These are phyloP conservation scores for Rosellinia necatrix DNA, from an alignment of 2,329 filamentous ascomycete genomes.

Conservation along the genomic window DNA sequence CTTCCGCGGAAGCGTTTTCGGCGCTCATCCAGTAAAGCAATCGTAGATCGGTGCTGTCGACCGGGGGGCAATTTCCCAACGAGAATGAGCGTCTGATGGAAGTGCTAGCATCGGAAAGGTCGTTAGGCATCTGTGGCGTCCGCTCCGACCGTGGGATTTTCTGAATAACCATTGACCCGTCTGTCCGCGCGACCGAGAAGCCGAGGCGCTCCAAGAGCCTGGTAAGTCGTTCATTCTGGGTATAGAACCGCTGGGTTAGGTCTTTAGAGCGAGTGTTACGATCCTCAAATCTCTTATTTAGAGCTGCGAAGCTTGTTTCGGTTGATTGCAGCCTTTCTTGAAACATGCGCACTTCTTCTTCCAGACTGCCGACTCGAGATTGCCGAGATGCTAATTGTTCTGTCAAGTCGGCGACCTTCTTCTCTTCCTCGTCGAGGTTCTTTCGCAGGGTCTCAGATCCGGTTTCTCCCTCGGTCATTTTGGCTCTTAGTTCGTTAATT, in stretches of 20 bases:
- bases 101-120: slow-evolving; percentile 60
- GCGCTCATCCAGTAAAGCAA: slow-evolving; percentile 83
- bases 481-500: slow-evolving; percentile 68
- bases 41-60: slow-evolving; percentile 69
- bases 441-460: slow-evolving; percentile 79
- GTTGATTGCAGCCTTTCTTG: slow-evolving; percentile 66
- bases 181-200: slow-evolving; percentile 77
- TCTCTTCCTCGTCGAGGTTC: slow-evolving; percentile 76
- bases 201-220: slow-evolving; percentile 85
- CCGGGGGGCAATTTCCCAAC: slow-evolving; percentile 57
- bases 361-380: slow-evolving; percentile 74
- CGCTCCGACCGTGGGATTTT: slow-evolving; percentile 68
- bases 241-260: slow-evolving; percentile 79
- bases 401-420: slow-evolving; percentile 67
- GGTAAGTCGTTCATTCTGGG: slow-evolving; percentile 81
- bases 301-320: slow-evolving; percentile 55
- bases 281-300: slow-evolving; percentile 66
- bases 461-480: slow-evolving; percentile 81
- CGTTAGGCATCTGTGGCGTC: slow-evolving; percentile 59
- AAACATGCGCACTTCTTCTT: slow-evolving; percentile 73
- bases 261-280: slow-evolving; percentile 78
- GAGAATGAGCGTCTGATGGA: slow-evolving; percentile 60
- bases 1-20: slow-evolving; percentile 67
- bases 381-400: slow-evolving; percentile 76
- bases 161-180: slow-evolving; percentile 74